These are phyloP conservation scores for Xylaria longipes DNA, from an alignment of 495 filamentous ascomycete genomes.

Conservation along the genomic window DNA sequence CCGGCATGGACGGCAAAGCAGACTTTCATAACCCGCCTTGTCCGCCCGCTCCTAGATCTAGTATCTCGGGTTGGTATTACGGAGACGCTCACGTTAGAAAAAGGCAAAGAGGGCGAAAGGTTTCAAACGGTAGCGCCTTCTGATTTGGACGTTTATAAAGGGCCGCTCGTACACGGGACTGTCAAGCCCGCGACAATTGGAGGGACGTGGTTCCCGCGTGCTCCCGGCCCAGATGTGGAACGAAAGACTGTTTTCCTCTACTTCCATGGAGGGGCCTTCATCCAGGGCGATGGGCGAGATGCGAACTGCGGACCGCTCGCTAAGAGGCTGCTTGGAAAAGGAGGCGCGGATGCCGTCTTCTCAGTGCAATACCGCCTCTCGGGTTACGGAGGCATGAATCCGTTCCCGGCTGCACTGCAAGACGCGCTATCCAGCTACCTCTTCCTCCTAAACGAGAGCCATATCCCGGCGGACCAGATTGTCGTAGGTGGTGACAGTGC, in stretches of 20 bases:
- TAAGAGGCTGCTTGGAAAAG: constrained; percentile 15
- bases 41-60: constrained; percentile 12
- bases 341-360: constrained; percentile 34
- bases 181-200: constrained; percentile 30
- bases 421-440: constrained; percentile 51
- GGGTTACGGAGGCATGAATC: constrained; percentile 33
- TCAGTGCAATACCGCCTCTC: constrained; percentile 49
- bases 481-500: constrained; percentile 36
- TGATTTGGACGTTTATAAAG: constrained; percentile 21
- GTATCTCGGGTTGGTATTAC: constrained; percentile 24
- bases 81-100: constrained; percentile 17
- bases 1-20: constrained; percentile 29
- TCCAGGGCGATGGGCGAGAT: constrained; percentile 46
- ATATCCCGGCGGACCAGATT: constrained; percentile 35
- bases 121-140: constrained; percentile 28
- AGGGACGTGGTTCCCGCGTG: constrained; percentile 32
- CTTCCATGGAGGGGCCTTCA: constrained; percentile 60
- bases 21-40: constrained; percentile 25
- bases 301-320: constrained; percentile 39
- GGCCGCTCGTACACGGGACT: constrained; percentile 18
- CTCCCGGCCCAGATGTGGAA: constrained; percentile 11
- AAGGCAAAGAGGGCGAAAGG: constrained; percentile 27
- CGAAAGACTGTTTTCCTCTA: constrained; percentile 58
- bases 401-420: constrained; percentile 53
- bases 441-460: constrained; percentile 42